These are phyloP conservation scores for Triticum turgidum DNA, from an alignment of 176 grass and related monocot species.

Conservation along the genomic window DNA sequence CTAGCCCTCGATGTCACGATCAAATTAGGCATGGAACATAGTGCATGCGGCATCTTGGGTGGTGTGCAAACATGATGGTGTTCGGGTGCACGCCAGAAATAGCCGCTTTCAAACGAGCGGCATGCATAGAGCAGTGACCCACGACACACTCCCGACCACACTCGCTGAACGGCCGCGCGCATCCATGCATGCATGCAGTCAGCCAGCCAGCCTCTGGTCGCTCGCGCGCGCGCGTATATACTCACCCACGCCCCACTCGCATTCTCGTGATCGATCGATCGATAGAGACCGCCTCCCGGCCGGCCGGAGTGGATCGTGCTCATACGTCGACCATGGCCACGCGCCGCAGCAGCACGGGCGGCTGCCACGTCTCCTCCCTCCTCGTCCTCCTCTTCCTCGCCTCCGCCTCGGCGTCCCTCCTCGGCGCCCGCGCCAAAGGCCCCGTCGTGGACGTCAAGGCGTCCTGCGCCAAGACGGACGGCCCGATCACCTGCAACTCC, in stretches of 20 bases:
- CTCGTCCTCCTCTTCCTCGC: neutral
- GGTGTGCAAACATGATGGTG: no score
- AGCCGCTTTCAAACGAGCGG: neutral
- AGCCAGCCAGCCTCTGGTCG: neutral
- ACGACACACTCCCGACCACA: constrained; percentile 26
- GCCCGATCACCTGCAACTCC: constrained; percentile 11
- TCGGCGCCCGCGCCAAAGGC: neutral
- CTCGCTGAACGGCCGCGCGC: neutral
- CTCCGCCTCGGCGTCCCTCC: neutral
- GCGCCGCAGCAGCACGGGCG: neutral
- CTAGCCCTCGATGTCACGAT: no score
- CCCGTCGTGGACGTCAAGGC: neutral
- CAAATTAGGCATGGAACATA: no score
- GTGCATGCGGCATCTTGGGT: no score
- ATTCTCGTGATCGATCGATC: neutral
- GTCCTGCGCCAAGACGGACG: constrained; percentile 34
- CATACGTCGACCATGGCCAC: neutral
- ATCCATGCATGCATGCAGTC: neutral
- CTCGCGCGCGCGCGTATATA: neutral
- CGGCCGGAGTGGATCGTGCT: neutral
- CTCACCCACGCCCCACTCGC: neutral
- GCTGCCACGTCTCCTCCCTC: neutral
- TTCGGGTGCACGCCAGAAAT: neutral
- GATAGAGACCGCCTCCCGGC: neutral
- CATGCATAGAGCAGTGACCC: neutral